phyloP scores from a whole-genome alignment of 208 protist genomes.

The Acanthamoeba culbertsoni region DNA sequence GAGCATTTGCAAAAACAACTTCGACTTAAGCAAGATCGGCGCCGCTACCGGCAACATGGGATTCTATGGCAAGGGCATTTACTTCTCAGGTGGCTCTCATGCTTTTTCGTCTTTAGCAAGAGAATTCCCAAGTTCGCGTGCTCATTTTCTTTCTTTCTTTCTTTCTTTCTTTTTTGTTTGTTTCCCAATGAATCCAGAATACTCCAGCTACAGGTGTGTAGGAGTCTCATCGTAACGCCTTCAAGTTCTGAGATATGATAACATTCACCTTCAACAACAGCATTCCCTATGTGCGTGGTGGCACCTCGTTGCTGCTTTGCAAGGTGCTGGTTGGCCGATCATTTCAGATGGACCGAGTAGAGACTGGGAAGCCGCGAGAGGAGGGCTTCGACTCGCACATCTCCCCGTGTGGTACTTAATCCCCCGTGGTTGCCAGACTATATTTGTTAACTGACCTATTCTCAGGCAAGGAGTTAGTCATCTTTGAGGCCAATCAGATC shows the following conservation, averaged over 20 bases:
- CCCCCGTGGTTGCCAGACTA: background rate
- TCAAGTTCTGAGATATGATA: background rate
- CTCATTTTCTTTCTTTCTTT: background rate
- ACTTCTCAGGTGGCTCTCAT: conserved; percentile 3
- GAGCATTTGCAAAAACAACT: background rate
- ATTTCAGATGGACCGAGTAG: background rate
- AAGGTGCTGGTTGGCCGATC: conserved; percentile 2
- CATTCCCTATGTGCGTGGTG: conserved; percentile 41
- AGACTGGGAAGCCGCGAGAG: background rate
- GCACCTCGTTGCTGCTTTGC: conserved; percentile 15
- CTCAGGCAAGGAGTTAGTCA: background rate
- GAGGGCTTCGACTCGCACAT: conserved; percentile 39
- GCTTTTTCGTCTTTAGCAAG: too few relatives aligned
- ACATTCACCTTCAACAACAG: background rate
- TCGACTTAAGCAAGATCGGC: conserved; percentile 37
- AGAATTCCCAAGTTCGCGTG: background rate
- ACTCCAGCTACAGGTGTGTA: background rate
- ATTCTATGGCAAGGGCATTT: conserved; percentile 51
- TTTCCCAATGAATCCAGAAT: background rate
- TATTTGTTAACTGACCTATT: background rate
- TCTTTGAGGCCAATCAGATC: conserved; percentile 5
- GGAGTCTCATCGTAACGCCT: background rate
- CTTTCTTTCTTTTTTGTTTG: background rate
- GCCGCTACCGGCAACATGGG: background rate
- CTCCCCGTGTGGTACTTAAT: background rate